Evolutionary conservation across 2,329 filamentous ascomycete genomes (phyloP), one percentile per base, ranked within the genome.

Genomic region (Phialocephala sp.): DNA sequence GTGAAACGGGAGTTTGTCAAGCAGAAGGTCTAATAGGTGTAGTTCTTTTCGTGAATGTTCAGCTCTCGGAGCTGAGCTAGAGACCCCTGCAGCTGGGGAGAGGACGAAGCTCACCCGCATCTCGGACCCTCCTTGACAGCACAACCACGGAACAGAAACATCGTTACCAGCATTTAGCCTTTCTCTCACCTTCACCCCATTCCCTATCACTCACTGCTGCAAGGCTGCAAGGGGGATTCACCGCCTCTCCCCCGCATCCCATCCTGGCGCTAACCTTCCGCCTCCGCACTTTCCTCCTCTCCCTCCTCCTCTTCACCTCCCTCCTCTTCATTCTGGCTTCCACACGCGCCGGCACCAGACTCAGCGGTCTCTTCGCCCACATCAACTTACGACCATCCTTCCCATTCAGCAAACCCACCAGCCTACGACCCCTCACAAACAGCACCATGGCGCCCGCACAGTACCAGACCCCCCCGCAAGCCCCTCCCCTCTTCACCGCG

Each of bases 401-500:
- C 22, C 69, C 63, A 63, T 54, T 64, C 35, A 68, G 62, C 63
- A 63, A 62, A 62, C 63, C 63, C 20, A 50, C 61, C 59, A 41
- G 41, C 9, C 52, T 45, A 27, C 62, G 63, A 67, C 70, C 73
- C 63, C 72, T 72, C 78, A 81, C 75, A 69, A 88, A 83, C 70
- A 84, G 79, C 77, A 84, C 78, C 75, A 91, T 92, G 89, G 87
- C 86, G 70, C 84, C 87, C 66, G 79, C 84, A 70, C 86, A 88
- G 78, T 92, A 91, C 80, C 85, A 84, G 77, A 90, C 84, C 76
- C 91, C 91, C 69, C 91, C 92, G 2, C 91, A 94, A 82, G 83
- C 89, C 47, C 91, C 92, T 64, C 91, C 91, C 62, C 84, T 88
- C 76, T 95, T 94, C 80, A 92, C 85, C 2, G 89, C 89, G 71